Conservation (phyloP, 495 filamentous ascomycete species). For the Podospora australis region DNA sequence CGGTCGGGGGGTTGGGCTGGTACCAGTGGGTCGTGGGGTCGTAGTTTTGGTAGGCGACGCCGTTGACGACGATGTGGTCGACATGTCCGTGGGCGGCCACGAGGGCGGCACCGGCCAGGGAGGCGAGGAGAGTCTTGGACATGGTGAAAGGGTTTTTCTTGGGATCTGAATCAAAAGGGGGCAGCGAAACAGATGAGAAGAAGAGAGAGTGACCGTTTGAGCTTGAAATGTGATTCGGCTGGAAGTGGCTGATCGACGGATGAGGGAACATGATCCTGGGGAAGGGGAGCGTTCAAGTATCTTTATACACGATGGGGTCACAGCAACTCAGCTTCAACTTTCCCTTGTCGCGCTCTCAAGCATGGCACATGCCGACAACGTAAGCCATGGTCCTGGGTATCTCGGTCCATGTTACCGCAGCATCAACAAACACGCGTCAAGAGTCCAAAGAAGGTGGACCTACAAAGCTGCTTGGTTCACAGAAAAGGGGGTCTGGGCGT, state of each 20-base stretch:
- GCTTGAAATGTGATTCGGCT: not conserved
- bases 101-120: conserved; percentile 45
- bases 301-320: conserved; percentile 12
- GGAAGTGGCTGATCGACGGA: conserved; percentile 4
- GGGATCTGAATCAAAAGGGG: not conserved
- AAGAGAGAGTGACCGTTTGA: not conserved
- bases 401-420: conserved; percentile 8
- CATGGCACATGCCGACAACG: not conserved
- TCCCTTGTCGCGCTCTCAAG: not conserved
- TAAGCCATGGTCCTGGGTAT: conserved; percentile 4
- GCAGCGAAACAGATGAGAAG: not conserved
- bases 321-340: not conserved
- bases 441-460: conserved; percentile 11
- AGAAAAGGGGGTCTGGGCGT: not conserved
- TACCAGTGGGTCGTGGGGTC: conserved; percentile 37
- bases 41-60: conserved; percentile 41
- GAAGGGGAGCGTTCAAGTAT: no score
- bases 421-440: not conserved
- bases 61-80: conserved; percentile 52
- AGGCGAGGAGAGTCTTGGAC: conserved; percentile 29
- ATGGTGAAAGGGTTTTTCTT: conserved; percentile 8
- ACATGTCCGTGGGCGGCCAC: conserved; percentile 60
- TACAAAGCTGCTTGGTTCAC: not conserved
- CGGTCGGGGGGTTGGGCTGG: conserved; percentile 37
- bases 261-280: not conserved